Base-by-base conservation (phyloP, 768 basidiomycete genomes). In the Termitomyces sp. region DNA sequence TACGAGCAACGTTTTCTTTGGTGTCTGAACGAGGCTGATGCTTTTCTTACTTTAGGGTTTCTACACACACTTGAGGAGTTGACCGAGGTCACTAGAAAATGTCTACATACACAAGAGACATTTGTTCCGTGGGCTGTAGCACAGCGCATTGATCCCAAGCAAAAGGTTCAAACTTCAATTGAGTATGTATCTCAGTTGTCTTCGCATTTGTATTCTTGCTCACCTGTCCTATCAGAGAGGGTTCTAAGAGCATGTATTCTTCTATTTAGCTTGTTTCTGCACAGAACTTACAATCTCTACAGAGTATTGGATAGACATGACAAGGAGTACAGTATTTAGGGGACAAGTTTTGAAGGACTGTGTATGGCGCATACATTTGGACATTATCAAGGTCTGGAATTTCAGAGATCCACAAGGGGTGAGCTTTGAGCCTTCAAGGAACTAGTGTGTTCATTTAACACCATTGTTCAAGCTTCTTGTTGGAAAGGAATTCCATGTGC, bases 251-350 rank as follows among this genome's bases (percentile, higher is more conserved):
- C 24, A 46, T 18, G 32, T 43, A 26, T 2, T 33, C 9, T n/a
- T 18, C 13, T 20, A 20, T 53, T 10, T 37, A 6, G 4, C 2
- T 34, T n/a, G 5, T 39, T 46, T 20, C 14, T n/a, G 32, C 37
- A 22, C 4, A 5, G 20, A 22, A n/a, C 13, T 48, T 24, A 39
- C 33, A 30, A 27, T 7, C 14, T 20, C 6, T 37, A 13, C 16
- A 55, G 55, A n/a, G 18, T 55, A 55, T 43, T 55, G 44, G 55
- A 46, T 22, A n/a, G 26, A 55, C 27, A 40, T 55, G 54, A 45
- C 39, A 13, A 55, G 45, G 22, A 54, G 53, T 44, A 43, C 53
- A 14, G 53, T 54, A 0, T 54, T 54, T 32, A 54, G 16, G 18
- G 42, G 32, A 16, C 53, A 54, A 22, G 7, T 45, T 18, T 18